Evolutionary conservation across 1,139 yeast genomes (phyloP), one percentile per base, ranked within the genome.

Genomic region (Geotrichum klebahnii): DNA sequence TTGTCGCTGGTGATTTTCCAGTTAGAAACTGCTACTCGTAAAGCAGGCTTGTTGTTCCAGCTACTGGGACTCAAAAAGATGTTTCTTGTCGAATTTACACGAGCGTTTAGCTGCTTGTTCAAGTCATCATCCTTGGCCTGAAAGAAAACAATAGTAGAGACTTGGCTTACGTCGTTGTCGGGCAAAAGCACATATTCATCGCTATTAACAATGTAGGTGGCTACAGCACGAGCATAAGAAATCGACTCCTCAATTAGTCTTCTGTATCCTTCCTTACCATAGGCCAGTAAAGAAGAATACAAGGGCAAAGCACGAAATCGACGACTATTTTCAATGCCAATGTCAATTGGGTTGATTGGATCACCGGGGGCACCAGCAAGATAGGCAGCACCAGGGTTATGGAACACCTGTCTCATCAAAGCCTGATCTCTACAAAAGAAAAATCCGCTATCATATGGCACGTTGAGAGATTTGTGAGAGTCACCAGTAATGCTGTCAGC

Each of bases 401-500:
- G 57, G 36, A 61, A 61, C 12, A 59, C 59, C 9, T 50, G 40
- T 8, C 43, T 32, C 54, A 60, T 37, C 6, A 59, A 37, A 2
- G 31, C 36, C 5, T 36, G 37, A 32, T 55, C 53, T 23, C 53
- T 51, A 29, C 59, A 53, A 36, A 60, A 53, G 46, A 58, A 60
- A 36, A 60, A 51, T 2, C 65, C 65, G 40, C 63, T 57, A 36
- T 61, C 65, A 40, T 61, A 61, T 2, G 65, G 64, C 10, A 61
- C 65, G 36, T 61, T 61, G 33, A 61, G 53, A 8, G 63, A 59
- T 53, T 61, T 61, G 55, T 61, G 65, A 37, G 55, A 56, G 38
- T 61, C 65, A 5, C 62, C 64, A 2, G 64, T 59, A 35, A 61
- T 61, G 29, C 60, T 56, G 40, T 61, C 65, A 10, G 63, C 65